Evolutionary conservation across 257 asterid species (phyloP).

Genomic region (Echites panduratus): DNA sequence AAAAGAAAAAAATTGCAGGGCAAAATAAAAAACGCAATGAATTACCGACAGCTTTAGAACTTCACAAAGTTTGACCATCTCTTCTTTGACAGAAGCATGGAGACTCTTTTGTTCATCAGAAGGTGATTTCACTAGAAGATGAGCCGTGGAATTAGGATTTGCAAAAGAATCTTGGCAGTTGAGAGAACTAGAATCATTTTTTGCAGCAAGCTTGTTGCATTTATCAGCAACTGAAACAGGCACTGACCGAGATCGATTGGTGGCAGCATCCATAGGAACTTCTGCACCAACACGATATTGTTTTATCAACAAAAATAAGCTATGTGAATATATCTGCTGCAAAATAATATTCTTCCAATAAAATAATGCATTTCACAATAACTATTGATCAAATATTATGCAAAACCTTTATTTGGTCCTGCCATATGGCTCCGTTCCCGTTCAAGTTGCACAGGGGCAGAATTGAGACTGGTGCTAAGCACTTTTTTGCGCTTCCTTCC

Average conservation of each 20-base stretch:
- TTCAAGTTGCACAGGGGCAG: constrained; percentile 22
- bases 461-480: constrained; percentile 27
- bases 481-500: constrained; percentile 56
- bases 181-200: constrained; percentile 13
- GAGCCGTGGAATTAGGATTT: constrained; percentile 26
- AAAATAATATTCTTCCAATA: not conserved
- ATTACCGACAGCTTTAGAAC: constrained; percentile 56
- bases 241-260: constrained; percentile 19
- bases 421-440: constrained; percentile 19
- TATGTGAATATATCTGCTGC: not conserved
- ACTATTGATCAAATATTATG: not conserved
- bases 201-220: constrained; percentile 3
- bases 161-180: constrained; percentile 2
- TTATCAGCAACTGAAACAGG: constrained; percentile 11
- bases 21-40: no score
- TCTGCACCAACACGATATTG: constrained; percentile 5
- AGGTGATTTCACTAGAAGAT: constrained; percentile 24
- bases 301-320: not conserved
- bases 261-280: constrained; percentile 7
- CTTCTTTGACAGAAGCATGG: constrained; percentile 28
- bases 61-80: constrained; percentile 32
- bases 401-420: constrained; percentile 21
- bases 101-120: constrained; percentile 36
- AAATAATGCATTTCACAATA: not conserved
- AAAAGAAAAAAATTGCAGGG: not conserved